Percentiles rank a stretch among this genome's conserved stretches.
Conservation (phyloP, 768 basidiomycete species). For the Phaeotremella skinneri region DNA sequence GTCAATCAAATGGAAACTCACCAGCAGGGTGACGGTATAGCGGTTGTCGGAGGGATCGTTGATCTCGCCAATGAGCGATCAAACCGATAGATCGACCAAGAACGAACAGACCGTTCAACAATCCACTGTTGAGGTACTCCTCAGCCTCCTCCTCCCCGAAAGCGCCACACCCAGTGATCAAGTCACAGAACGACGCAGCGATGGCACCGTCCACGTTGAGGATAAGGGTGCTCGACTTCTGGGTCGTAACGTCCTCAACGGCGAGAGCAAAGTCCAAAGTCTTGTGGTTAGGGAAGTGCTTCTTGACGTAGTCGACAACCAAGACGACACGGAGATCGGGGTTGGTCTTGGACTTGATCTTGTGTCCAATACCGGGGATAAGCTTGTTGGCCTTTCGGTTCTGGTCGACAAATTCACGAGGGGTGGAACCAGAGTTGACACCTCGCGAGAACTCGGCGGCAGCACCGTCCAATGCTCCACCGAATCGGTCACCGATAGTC, state of each 20-base stretch:
- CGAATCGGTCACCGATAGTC: conserved; percentile 96
- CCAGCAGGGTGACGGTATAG: conserved; percentile 91
- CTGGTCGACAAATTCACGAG: conserved; percentile 96
- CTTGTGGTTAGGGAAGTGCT: conserved; percentile 92
- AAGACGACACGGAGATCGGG: conserved; percentile 54
- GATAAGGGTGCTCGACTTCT: conserved; percentile 98
- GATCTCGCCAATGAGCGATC: conserved; percentile 94
- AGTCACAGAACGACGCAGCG: conserved; percentile 92
- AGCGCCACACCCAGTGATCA: conserved; percentile 84
- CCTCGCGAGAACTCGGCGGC: conserved; percentile 93
- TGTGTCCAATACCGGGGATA: conserved; percentile 98
- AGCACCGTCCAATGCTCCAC: conserved; percentile 97
- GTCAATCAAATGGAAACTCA: conserved; percentile 53
- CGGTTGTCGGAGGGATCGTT: conserved; percentile 88
- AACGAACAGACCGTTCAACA: conserved; percentile 91
- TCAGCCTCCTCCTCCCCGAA: conserved; percentile 95
- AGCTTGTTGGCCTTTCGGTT: conserved; percentile 91
- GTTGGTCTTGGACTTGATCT: conserved; percentile 77
- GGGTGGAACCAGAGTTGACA: conserved; percentile 84
- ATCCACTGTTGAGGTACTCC: conserved; percentile 80
- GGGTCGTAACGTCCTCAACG: conserved; percentile 93
- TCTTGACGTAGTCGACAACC: conserved; percentile 85
- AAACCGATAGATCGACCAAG: conserved; percentile 96
- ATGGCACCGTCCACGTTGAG: conserved; percentile 91
- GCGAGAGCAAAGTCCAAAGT: conserved; percentile 92